Evolutionary conservation across 805 yeast genomes (phyloP).

Genomic region (Suhomyces xylopsoci): DNA sequence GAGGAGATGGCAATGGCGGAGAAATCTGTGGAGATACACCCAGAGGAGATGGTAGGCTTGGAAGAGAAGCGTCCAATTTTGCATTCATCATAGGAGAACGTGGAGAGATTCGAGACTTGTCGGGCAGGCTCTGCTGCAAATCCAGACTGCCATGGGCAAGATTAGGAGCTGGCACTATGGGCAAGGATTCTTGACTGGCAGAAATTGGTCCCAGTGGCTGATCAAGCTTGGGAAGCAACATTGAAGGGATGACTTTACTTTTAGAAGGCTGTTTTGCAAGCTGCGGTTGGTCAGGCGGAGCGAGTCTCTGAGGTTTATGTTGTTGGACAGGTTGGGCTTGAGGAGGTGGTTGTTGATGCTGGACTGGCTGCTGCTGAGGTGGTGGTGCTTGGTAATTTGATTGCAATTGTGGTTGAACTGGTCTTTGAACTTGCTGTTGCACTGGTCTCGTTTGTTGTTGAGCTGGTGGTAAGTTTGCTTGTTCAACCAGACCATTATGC

Average conservation of each 20-base stretch:
- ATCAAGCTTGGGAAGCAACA: neutral
- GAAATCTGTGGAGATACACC: neutral
- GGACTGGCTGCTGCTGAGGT: neutral
- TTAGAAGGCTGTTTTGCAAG: neutral
- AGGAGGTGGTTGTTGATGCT: neutral
- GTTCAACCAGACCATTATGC: neutral
- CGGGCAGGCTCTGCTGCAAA: neutral
- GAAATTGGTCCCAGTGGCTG: slow-evolving; percentile 1
- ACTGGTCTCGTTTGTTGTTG: neutral
- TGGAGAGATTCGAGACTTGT: neutral
- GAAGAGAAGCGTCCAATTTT: slow-evolving; percentile 1
- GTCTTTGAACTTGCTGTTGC: neutral
- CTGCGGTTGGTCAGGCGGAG: neutral
- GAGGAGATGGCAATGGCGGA: neutral
- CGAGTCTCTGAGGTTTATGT: slow-evolving; percentile 1
- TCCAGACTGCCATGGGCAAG: neutral
- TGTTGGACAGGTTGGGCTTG: neutral
- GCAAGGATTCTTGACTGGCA: neutral
- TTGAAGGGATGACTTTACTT: neutral
- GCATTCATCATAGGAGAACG: neutral
- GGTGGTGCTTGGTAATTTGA: neutral
- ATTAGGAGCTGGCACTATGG: neutral
- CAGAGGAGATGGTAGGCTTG: slow-evolving; percentile 1
- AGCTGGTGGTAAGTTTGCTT: neutral
- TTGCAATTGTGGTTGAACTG: neutral